A percentile compares a stretch with the other conserved stretches of the same genome.
Conservation (phyloP, 228 moss, liverwort and hornwort species). For the Sphagnum magellanicum region DNA sequence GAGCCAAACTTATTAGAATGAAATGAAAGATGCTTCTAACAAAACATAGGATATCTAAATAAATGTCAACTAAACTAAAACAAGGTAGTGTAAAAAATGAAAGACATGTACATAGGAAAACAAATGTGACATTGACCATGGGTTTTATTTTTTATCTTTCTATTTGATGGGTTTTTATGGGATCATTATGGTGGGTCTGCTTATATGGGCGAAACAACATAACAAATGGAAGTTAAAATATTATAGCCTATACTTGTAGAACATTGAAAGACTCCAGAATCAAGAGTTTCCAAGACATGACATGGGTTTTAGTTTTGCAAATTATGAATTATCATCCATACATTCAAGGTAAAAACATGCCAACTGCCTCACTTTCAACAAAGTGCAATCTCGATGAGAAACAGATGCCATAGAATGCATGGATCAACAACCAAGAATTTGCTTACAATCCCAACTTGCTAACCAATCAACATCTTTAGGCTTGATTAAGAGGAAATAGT, state of each 20-base stretch:
- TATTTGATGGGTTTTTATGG: no score
- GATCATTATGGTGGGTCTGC: no score
- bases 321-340: background rate
- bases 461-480: background rate
- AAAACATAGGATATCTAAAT: no score
- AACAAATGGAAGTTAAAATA: background rate
- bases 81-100: no score
- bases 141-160: no score
- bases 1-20: no score
- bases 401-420: background rate
- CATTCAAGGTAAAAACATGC: background rate
- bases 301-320: background rate
- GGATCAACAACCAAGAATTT: background rate
- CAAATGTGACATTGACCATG: no score
- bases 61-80: no score
- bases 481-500: background rate
- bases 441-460: background rate
- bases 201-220: no score
- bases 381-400: background rate
- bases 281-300: background rate
- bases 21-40: no score
- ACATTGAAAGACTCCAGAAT: background rate
- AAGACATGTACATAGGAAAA: no score
- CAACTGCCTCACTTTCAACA: background rate
- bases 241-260: background rate